Base-by-base conservation (phyloP, 805 yeast genomes). In the Wickerhamomyces strasburgensis region DNA sequence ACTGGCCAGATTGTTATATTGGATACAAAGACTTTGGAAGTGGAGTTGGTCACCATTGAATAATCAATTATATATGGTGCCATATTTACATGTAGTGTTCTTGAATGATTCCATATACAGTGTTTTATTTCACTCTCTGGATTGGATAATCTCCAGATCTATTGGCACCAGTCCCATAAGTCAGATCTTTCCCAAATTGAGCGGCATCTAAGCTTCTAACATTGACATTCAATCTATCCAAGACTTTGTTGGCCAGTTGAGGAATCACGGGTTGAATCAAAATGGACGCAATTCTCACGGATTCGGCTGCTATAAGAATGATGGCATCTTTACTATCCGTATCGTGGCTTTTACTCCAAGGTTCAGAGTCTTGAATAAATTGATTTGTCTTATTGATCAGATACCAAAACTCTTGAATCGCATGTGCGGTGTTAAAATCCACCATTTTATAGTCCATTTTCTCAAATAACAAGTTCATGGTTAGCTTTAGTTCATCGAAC, bases 201-300 rank as follows among this genome's bases (percentile, higher is more conserved):
- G 84, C 75, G 49, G 46, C 69, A 3, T 65, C 62, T 5, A 68
- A 28, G 1, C 62, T 52, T 30, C 90, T 62, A 14, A 62, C 64
- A 0, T 49, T 54, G 2, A 87, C 94, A 10, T 68, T 73, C 35
- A 90, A 56, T 37, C 85, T 64, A 51, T 82, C 81, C 14, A 90
- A 63, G 5, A 86, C 62, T 9, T 62, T 59, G 0, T 51, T 43
- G 0, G 95, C 59, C 34, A 87, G 64, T 4, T 62, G 62, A 0
- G 98, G 97, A 28, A 84, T 76, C 18, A 90, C 67, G 2, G 96
- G 86, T 40, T 72, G 78, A 23, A 83, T 65, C 25, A 84, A 52
- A 6, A 90, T 78, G 1, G 90, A 68, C 9, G 73, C 51, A 1
- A 85, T 70, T 39, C 98, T 68, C 13, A 80, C 68, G 1, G 78